These are phyloP conservation scores for Cladophialophora immunda DNA, from an alignment of 2,329 filamentous ascomycete species.

Conservation along the genomic window DNA sequence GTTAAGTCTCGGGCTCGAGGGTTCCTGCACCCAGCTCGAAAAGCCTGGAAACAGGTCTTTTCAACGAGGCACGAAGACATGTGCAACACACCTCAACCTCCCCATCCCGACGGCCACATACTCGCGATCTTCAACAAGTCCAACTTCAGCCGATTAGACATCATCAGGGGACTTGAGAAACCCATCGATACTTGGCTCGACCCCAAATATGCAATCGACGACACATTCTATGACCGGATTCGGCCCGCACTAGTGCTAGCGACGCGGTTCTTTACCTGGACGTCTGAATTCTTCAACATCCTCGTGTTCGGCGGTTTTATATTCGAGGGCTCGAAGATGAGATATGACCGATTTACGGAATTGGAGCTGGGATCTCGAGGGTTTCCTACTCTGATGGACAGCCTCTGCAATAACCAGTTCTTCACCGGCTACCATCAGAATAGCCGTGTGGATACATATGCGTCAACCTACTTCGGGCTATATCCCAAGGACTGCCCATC, in stretches of 20 bases:
- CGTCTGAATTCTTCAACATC: slow-evolving; percentile 20
- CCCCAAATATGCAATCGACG: slow-evolving; percentile 22
- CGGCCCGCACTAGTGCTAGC: slow-evolving; percentile 21
- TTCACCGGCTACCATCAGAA: slow-evolving; percentile 8
- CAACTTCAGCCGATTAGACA: slow-evolving; percentile 15
- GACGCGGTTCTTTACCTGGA: slow-evolving; percentile 9
- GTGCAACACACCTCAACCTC: not conserved
- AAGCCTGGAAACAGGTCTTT: not conserved
- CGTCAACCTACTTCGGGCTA: not conserved
- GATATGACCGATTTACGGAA: not conserved
- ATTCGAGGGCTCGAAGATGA: not conserved
- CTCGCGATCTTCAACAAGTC: not conserved
- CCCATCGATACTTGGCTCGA: slow-evolving; percentile 8
- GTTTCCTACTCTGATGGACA: not conserved
- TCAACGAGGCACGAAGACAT: not conserved
- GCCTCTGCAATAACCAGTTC: slow-evolving; percentile 5
- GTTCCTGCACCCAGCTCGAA: not conserved
- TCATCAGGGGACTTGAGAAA: not conserved
- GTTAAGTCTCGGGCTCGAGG: not conserved
- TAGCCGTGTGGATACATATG: not conserved
- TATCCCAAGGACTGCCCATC: not conserved
- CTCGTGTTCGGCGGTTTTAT: not conserved
- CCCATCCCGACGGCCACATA: not conserved
- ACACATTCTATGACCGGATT: slow-evolving; percentile 18
- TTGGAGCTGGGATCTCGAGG: not conserved